Percentiles rank a stretch among this genome's conserved stretches.
phyloP scores from a whole-genome alignment of 179 eudicot species.

The Camellia oleifera region DNA sequence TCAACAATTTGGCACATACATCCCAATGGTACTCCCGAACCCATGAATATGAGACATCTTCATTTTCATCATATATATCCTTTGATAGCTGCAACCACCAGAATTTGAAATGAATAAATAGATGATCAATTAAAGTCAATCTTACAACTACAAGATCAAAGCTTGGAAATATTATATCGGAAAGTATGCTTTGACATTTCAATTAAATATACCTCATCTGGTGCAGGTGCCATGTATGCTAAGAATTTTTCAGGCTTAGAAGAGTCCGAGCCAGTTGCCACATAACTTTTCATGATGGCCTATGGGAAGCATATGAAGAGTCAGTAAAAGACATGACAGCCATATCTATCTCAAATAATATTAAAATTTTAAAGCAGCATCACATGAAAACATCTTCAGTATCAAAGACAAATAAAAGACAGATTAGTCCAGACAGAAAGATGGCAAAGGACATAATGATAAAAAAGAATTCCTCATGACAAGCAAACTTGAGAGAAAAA shows the following conservation, averaged over 20 bases:
- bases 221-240: constrained; percentile 90
- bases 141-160: background rate
- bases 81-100: constrained; percentile 61
- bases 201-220: constrained; percentile 58
- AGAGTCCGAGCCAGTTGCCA: constrained; percentile 56
- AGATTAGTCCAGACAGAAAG: background rate
- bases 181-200: background rate
- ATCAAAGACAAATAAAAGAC: background rate
- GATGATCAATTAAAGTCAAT: background rate
- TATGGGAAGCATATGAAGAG: constrained; percentile 28
- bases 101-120: background rate
- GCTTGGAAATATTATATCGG: background rate
- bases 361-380: constrained; percentile 3
- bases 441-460: too few species aligned
- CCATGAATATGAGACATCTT: constrained; percentile 82
- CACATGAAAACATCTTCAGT: background rate
- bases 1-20: constrained; percentile 44
- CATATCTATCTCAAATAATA: background rate
- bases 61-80: constrained; percentile 75
- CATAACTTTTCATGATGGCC: constrained; percentile 93
- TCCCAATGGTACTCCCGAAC: constrained; percentile 93
- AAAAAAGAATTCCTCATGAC: too few species aligned
- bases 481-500: too few species aligned
- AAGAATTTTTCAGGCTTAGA: constrained; percentile 70
- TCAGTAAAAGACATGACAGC: background rate